These are phyloP conservation scores for Endothia cerciana DNA, from an alignment of 2,329 filamentous ascomycete species.

Conservation along the genomic window DNA sequence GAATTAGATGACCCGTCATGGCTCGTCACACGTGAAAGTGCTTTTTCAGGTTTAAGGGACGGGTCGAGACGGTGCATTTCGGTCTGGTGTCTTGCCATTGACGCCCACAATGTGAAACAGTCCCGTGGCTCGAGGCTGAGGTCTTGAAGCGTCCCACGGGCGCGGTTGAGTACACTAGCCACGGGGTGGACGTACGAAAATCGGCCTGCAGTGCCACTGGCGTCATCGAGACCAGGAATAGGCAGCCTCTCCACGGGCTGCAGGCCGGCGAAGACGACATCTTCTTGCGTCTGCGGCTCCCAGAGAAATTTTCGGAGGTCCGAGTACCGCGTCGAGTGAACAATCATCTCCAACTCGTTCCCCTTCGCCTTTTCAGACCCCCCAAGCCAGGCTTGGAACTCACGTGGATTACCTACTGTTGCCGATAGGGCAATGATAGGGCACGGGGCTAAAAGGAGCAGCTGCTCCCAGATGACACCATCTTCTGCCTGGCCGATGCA, in stretches of 20 bases:
- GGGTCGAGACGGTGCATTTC: slow-evolving; percentile 52
- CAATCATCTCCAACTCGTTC: slow-evolving; percentile 67
- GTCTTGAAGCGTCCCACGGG: slow-evolving; percentile 68
- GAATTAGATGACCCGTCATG: neutral
- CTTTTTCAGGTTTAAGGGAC: slow-evolving; percentile 52
- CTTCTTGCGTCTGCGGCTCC: slow-evolving; percentile 52
- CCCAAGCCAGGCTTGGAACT: slow-evolving; percentile 71
- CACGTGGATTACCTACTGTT: slow-evolving; percentile 74
- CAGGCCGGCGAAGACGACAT: slow-evolving; percentile 57
- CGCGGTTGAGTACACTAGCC: slow-evolving; percentile 37
- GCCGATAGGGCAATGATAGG: slow-evolving; percentile 80
- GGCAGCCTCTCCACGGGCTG: slow-evolving; percentile 45
- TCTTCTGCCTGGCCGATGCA: slow-evolving; percentile 79
- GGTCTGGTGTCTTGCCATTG: slow-evolving; percentile 63
- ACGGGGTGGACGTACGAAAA: slow-evolving; percentile 41
- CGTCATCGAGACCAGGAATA: slow-evolving; percentile 49
- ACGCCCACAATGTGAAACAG: slow-evolving; percentile 67
- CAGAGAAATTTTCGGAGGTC: slow-evolving; percentile 79
- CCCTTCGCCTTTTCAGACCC: slow-evolving; percentile 67
- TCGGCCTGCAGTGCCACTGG: slow-evolving; percentile 52
- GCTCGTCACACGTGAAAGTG: slow-evolving; percentile 43
- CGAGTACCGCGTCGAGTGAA: slow-evolving; percentile 72
- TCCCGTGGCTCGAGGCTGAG: slow-evolving; percentile 72
- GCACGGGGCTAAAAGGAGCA: slow-evolving; percentile 73
- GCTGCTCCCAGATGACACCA: slow-evolving; percentile 77